phyloP scores from a whole-genome alignment of 768 basidiomycete genomes.

The Termitomyces sp. region DNA sequence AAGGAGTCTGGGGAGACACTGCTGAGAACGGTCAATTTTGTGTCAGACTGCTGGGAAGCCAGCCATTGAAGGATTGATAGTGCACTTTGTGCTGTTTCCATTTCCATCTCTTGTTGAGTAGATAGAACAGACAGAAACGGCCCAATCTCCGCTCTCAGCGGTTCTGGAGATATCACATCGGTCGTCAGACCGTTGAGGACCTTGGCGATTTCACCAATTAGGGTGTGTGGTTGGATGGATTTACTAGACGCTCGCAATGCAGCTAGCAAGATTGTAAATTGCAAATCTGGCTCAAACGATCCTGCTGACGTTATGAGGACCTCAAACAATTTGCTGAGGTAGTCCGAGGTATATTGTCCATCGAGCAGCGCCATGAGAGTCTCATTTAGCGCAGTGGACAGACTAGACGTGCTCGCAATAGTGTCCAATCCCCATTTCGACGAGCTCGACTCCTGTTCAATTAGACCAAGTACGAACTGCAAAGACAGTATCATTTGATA shows the following conservation, averaged over 20 bases:
- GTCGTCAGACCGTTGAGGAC: constrained; percentile 22
- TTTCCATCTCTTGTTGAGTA: constrained; percentile 25
- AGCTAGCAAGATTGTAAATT: constrained; percentile 28
- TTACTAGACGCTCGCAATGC: constrained; percentile 28
- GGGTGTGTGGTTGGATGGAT: neutral
- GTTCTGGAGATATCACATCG: constrained; percentile 21
- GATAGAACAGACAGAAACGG: constrained; percentile 27
- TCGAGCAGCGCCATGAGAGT: constrained; percentile 47
- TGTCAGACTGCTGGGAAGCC: constrained; percentile 37
- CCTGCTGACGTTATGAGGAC: constrained; percentile 22
- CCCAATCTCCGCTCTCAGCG: constrained; percentile 32
- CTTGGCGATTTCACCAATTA: constrained; percentile 19
- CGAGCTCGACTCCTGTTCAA: constrained; percentile 32
- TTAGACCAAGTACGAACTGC: constrained; percentile 44
- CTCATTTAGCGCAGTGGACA: constrained; percentile 34
- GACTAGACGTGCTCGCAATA: constrained; percentile 40
- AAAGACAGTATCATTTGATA: constrained; percentile 49
- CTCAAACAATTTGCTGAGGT: constrained; percentile 38
- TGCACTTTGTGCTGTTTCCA: constrained; percentile 33
- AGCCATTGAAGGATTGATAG: constrained; percentile 56
- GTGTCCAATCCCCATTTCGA: constrained; percentile 41
- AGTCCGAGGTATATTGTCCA: constrained; percentile 39
- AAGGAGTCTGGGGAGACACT: constrained; percentile 47
- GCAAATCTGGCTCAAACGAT: constrained; percentile 26
- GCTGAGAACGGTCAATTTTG: constrained; percentile 42